Conservation (phyloP, 169 alveolate genomes). For the Plasmodium sp. region DNA sequence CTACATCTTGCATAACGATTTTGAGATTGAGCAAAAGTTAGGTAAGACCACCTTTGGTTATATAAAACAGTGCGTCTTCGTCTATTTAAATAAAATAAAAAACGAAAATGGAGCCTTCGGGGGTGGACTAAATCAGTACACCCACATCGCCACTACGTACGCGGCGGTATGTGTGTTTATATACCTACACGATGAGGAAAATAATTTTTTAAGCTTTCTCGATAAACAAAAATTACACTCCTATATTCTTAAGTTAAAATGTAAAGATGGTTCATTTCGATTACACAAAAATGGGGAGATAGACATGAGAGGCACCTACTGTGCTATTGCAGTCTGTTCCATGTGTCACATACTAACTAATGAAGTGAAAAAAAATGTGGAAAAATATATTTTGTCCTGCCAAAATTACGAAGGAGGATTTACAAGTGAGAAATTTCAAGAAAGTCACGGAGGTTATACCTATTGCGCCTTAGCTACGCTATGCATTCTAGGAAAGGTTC, state of each 20-base stretch:
- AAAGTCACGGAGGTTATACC: slow-evolving; percentile 98
- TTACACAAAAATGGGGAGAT: slow-evolving; percentile 95
- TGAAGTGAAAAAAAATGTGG: slow-evolving; percentile 89
- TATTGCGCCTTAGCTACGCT: slow-evolving; percentile 97
- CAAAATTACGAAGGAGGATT: slow-evolving; percentile 98
- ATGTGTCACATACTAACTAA: slow-evolving; percentile 91
- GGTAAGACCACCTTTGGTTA: slow-evolving; percentile 36
- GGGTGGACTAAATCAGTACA: slow-evolving; percentile 91
- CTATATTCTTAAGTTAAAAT: slow-evolving; percentile 89
- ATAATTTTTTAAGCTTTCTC: slow-evolving; percentile 86
- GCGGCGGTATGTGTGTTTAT: slow-evolving; percentile 90
- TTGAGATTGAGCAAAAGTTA: slow-evolving; percentile 63
- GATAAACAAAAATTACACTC: slow-evolving; percentile 90
- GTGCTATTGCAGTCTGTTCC: slow-evolving; percentile 94
- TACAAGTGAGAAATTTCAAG: slow-evolving; percentile 94
- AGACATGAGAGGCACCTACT: slow-evolving; percentile 96
- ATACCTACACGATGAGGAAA: slow-evolving; percentile 77
- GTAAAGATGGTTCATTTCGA: slow-evolving; percentile 91
- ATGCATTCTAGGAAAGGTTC: slow-evolving; percentile 85
- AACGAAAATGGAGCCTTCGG: slow-evolving; percentile 91
- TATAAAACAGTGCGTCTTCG: slow-evolving; percentile 48
- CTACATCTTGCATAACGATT: slow-evolving; percentile 32
- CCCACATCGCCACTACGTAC: slow-evolving; percentile 94
- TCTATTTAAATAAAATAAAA: slow-evolving; percentile 59
- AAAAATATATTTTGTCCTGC: slow-evolving; percentile 91